phyloP scores from a whole-genome alignment of 306 rosid species.

The Vachellia collinsii region DNA sequence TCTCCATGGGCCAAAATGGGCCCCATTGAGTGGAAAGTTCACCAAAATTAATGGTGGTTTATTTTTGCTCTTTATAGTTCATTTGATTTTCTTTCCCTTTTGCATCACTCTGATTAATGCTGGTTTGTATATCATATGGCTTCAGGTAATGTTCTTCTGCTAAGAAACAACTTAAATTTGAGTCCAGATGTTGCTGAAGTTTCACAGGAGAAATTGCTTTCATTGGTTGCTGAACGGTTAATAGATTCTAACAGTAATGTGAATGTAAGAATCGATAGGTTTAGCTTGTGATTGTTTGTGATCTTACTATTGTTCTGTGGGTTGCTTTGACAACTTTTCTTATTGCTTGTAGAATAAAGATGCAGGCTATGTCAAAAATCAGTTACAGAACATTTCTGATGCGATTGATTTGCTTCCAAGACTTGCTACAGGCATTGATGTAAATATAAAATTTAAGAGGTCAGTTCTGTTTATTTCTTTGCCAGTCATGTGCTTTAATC shows the following conservation, averaged over 20 bases:
- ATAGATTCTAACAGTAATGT: slow-evolving; percentile 87
- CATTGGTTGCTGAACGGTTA: slow-evolving; percentile 85
- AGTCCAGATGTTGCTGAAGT: slow-evolving; percentile 82
- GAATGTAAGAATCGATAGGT: slow-evolving; percentile 55
- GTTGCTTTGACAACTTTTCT: slow-evolving; percentile 33
- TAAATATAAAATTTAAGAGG: slow-evolving; percentile 91
- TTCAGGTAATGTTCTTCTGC: slow-evolving; percentile 90
- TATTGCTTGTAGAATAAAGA: slow-evolving; percentile 73
- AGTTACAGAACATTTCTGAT: slow-evolving; percentile 93
- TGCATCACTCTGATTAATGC: slow-evolving; percentile 4
- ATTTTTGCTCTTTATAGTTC: slow-evolving; percentile 7
- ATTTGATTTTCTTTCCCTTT: slow-evolving; percentile 16
- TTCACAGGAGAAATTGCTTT: slow-evolving; percentile 93
- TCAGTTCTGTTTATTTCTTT: slow-evolving; percentile 40
- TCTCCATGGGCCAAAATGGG: background rate
- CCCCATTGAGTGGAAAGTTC: background rate
- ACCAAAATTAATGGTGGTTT: background rate
- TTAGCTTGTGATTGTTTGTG: slow-evolving; percentile 12
- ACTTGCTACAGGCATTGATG: slow-evolving; percentile 99
- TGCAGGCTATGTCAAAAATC: slow-evolving; percentile 84
- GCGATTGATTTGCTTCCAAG: slow-evolving; percentile 97
- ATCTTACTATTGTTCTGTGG: slow-evolving; percentile 17
- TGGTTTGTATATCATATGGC: slow-evolving; percentile 27
- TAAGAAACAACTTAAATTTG: slow-evolving; percentile 78
- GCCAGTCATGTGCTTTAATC: slow-evolving; percentile 25